Percentiles rank a stretch among this genome's conserved stretches.
These are phyloP conservation scores for Anthoceros angustus DNA, from an alignment of 225 moss, liverwort and hornwort species.

Conservation along the genomic window DNA sequence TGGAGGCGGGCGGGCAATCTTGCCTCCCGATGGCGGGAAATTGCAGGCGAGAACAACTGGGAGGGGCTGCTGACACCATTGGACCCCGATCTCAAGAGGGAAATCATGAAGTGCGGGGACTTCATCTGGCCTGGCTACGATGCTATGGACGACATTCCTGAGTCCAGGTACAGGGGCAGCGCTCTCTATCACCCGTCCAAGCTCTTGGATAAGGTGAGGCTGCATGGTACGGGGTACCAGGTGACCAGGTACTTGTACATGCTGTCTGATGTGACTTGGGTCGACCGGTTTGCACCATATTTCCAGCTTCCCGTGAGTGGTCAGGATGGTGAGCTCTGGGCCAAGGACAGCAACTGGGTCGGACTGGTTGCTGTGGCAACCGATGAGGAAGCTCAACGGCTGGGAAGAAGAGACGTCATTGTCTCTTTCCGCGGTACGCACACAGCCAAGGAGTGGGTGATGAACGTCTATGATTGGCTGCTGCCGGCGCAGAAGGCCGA, in stretches of 20 bases:
- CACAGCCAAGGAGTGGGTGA: neutral
- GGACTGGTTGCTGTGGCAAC: constrained; percentile 74
- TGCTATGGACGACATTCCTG: constrained; percentile 24
- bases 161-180: constrained; percentile 37
- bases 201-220: constrained; percentile 25
- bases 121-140: constrained; percentile 49
- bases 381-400: constrained; percentile 43
- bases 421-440: constrained; percentile 10
- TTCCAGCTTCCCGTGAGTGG: constrained; percentile 7
- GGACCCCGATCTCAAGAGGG: constrained; percentile 40
- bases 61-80: constrained; percentile 30
- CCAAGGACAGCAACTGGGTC: constrained; percentile 53
- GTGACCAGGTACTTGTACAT: constrained; percentile 54
- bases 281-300: constrained; percentile 19
- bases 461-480: neutral
- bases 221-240: constrained; percentile 46
- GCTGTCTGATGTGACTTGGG: constrained; percentile 19
- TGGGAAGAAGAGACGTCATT: constrained; percentile 27
- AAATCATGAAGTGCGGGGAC: constrained; percentile 54
- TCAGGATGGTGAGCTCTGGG: constrained; percentile 20
- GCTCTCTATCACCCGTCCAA: constrained; percentile 20
- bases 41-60: constrained; percentile 41
- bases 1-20: neutral
- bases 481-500: neutral
- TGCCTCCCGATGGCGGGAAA: constrained; percentile 32